Base-by-base conservation (phyloP, 768 basidiomycete genomes). In the Amanita pallidorosea region DNA sequence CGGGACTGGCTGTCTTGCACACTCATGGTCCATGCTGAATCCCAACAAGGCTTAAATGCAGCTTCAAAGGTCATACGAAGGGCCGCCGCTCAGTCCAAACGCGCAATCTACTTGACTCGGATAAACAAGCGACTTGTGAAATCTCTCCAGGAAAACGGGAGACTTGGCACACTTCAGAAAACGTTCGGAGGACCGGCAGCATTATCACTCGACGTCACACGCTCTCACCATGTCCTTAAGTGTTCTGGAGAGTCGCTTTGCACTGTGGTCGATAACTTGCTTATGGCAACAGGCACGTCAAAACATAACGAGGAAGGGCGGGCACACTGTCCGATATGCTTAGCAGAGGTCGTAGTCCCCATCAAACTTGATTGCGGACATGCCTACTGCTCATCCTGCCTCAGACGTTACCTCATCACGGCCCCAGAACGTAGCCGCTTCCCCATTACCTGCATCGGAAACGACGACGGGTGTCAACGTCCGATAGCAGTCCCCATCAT, bases 361-460 rank as follows among this genome's bases (percentile, higher is more conserved):
- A 62, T 72, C n/a, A 51, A 60, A 25, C 64, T 79, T 17, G 65
- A 60, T 0, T 81, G 79, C 53, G 70, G 70, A 7, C 79, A 81
- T 55, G 56, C 63, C 9, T 78, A 76, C 55, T 81, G 79, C 57
- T 63, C 67, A 5, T 64, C 61, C 13, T 81, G 79, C 54, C 53
- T 79, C 18, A 67, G 64, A 8, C 75, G 75, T 55, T 76, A 72
- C 56, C 59, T 80, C 35, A 58, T 61, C 13, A 71, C 70, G 8
- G 72, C 74, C 1, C 55, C 60, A 6, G 70, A 74, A 13, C 60
- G 60, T 25, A 66, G 67, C 53, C 62, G 54, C 1, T 85, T 87
- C 64, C 85, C 85, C 0, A 61, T 88, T 5, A 68, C 59, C 9
- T 88, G 86, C 57, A 72, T 85, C 41, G 85, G 81, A 1, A 64